These are phyloP conservation scores for Xylaria arbuscula DNA, from an alignment of 2,329 filamentous ascomycete species.

Conservation along the genomic window DNA sequence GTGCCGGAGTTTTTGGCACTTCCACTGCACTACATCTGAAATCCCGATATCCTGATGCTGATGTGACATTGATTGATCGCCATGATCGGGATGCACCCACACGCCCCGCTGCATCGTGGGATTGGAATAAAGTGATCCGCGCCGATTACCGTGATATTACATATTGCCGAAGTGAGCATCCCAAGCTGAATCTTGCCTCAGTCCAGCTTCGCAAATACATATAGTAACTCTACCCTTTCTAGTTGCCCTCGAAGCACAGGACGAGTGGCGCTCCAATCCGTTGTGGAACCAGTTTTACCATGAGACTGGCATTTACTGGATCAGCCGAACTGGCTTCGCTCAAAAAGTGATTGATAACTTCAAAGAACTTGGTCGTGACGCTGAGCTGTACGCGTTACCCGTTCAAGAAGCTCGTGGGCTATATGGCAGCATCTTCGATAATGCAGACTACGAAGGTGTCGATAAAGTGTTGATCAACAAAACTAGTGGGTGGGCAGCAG, in stretches of 20 bases:
- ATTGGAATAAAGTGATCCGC: constrained; percentile 79
- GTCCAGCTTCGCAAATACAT: neutral
- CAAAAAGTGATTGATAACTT: constrained; percentile 53
- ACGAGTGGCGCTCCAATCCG: constrained; percentile 60
- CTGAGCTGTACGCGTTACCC: constrained; percentile 56
- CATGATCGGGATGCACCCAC: constrained; percentile 60
- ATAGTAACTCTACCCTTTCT: constrained; percentile 6
- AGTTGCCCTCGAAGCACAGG: constrained; percentile 73
- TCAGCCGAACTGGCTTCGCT: constrained; percentile 45
- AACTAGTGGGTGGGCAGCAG: constrained; percentile 67
- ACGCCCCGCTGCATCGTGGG: constrained; percentile 71
- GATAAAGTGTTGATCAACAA: constrained; percentile 65
- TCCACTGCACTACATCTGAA: constrained; percentile 74
- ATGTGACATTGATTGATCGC: constrained; percentile 69
- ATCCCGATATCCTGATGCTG: constrained; percentile 60
- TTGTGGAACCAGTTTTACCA: constrained; percentile 61
- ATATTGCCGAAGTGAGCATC: constrained; percentile 62
- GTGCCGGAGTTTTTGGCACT: constrained; percentile 73
- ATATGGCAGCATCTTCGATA: constrained; percentile 63
- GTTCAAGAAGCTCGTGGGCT: constrained; percentile 60
- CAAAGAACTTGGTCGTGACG: constrained; percentile 42
- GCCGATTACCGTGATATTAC: constrained; percentile 74
- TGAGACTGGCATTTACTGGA: constrained; percentile 62
- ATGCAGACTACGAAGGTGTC: constrained; percentile 64
- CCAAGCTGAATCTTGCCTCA: neutral